These are phyloP conservation scores for Leptographium procerum DNA, from an alignment of 2,329 filamentous ascomycete genomes.

Conservation along the genomic window DNA sequence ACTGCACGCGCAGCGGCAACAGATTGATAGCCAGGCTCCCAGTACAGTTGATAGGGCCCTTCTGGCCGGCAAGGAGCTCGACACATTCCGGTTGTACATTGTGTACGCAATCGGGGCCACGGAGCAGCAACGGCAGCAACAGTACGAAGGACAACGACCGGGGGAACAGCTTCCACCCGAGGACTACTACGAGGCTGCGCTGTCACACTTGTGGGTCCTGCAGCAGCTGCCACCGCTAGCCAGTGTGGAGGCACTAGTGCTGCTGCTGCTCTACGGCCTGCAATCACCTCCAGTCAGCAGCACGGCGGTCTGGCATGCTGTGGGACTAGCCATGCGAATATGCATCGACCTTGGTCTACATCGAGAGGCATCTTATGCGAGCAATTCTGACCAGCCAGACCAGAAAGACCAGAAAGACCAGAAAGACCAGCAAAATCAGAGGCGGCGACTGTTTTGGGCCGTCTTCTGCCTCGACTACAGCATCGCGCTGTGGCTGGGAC, in stretches of 20 bases:
- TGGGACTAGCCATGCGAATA: conserved; percentile 40
- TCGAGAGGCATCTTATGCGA: conserved; percentile 9
- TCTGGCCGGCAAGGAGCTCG: conserved; percentile 23
- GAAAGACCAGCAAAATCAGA: background rate
- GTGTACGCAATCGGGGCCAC: conserved; percentile 40
- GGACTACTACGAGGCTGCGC: conserved; percentile 35
- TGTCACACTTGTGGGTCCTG: conserved; percentile 35
- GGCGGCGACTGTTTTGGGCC: conserved; percentile 37
- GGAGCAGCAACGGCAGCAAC: conserved; percentile 22
- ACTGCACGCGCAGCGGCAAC: conserved; percentile 28
- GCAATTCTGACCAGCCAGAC: background rate
- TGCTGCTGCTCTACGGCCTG: conserved; percentile 39
- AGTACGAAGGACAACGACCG: background rate
- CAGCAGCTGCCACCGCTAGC: conserved; percentile 35
- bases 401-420: background rate
- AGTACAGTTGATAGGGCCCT: no score
- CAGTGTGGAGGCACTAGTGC: conserved; percentile 39
- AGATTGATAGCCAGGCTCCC: conserved; percentile 14
- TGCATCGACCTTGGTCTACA: conserved; percentile 40
- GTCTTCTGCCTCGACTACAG: conserved; percentile 38
- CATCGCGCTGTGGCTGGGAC: conserved; percentile 36
- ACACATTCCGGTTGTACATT: conserved; percentile 38
- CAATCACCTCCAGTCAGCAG: conserved; percentile 30
- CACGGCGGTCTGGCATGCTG: conserved; percentile 42
- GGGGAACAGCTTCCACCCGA: conserved; percentile 12